phyloP scores from a whole-genome alignment of 2,329 filamentous ascomycete genomes.

The Phyllosticta paracitricarpa region DNA sequence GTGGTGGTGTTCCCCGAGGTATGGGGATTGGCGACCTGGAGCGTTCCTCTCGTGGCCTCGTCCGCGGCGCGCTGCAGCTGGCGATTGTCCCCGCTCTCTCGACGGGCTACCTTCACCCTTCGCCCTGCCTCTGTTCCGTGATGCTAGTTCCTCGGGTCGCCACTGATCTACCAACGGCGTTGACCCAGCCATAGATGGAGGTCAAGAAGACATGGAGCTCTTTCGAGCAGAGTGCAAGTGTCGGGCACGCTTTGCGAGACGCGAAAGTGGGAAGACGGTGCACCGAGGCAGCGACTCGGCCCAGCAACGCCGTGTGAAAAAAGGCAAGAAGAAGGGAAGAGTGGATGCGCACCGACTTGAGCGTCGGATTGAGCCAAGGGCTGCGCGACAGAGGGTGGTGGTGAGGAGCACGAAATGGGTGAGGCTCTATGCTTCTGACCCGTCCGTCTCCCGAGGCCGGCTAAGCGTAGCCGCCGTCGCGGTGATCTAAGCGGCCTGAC shows the following conservation, averaged over 20 bases:
- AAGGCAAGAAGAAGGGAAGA: neutral
- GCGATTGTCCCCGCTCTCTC: conserved; percentile 23
- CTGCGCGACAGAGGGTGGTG: conserved; percentile 4
- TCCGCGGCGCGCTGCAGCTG: conserved; percentile 23
- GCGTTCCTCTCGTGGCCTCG: conserved; percentile 18
- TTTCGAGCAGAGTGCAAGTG: conserved; percentile 25
- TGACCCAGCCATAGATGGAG: conserved; percentile 34
- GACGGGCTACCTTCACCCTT: conserved; percentile 20
- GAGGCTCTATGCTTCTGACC: conserved; percentile 1
- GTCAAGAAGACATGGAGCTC: conserved; percentile 27
- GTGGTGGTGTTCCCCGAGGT: conserved; percentile 10
- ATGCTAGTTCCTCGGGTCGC: conserved; percentile 31
- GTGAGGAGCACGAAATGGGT: conserved; percentile 10
- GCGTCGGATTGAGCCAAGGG: conserved; percentile 1
- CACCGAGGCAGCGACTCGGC: conserved; percentile 8
- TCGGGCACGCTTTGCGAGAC: conserved; percentile 20
- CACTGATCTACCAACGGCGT: conserved; percentile 34
- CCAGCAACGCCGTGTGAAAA: neutral
- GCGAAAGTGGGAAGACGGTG: conserved; percentile 9
- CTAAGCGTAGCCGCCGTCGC: conserved; percentile 7
- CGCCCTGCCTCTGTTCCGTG: conserved; percentile 24
- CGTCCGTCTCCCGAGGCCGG: conserved; percentile 8
- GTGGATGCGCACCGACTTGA: neutral
- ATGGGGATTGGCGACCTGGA: conserved; percentile 16
- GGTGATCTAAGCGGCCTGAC: conserved; percentile 10